A percentile compares a stretch with the other conserved stretches of the same genome.
Evolutionary conservation across 768 basidiomycete species (phyloP).

Genomic region (Suillus paluster): DNA sequence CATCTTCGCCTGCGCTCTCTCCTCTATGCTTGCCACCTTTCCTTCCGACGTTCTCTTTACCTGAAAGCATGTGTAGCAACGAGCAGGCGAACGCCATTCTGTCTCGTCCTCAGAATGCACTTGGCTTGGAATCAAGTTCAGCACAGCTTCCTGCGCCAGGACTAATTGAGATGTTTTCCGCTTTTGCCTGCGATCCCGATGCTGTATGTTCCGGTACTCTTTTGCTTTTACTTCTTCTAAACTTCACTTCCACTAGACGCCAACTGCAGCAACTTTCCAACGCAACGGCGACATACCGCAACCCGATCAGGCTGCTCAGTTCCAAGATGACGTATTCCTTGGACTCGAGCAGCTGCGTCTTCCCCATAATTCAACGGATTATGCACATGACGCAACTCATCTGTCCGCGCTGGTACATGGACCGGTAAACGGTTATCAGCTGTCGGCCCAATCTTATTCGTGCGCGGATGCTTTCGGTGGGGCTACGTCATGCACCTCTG

Average conservation of each 20-base stretch:
- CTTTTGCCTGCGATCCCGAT: constrained; percentile 29
- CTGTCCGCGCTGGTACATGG: neutral
- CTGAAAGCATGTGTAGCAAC: constrained; percentile 3
- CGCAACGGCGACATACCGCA: constrained; percentile 1
- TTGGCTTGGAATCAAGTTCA: constrained; percentile 16
- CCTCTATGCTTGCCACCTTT: constrained; percentile 19
- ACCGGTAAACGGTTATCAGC: neutral
- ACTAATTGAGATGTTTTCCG: constrained; percentile 25
- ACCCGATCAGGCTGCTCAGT: neutral
- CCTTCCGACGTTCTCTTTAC: constrained; percentile 21
- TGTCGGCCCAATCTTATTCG: neutral
- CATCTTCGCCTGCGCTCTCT: constrained; percentile 15
- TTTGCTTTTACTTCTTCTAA: constrained; percentile 10
- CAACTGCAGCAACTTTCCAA: constrained; percentile 26
- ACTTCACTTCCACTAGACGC: constrained; percentile 25
- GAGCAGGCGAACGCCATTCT: neutral
- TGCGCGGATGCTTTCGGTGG: neutral
- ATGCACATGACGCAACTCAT: neutral
- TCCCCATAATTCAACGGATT: neutral
- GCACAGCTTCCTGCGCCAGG: constrained; percentile 28
- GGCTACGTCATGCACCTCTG: neutral
- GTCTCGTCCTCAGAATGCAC: constrained; percentile 22
- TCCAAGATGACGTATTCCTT: neutral
- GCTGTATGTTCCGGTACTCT: constrained; percentile 28
- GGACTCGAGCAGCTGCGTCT: constrained; percentile 11